Conservation (phyloP, 108 stramenopile genomes). For the Phaeodactylum tricornutum region DNA sequence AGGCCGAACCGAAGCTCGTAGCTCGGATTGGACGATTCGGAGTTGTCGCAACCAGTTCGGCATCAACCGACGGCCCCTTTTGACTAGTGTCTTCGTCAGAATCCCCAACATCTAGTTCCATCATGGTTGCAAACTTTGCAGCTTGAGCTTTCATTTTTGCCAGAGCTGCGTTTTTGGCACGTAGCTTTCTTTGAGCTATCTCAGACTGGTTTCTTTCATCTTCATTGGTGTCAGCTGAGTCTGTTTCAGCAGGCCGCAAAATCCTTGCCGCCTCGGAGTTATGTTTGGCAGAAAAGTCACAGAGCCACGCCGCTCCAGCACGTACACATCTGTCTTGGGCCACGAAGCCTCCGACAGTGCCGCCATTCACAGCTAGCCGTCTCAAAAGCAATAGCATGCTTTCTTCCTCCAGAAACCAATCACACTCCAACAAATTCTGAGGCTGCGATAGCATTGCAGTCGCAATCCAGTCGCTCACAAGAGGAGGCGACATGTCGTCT, state of each 20-base stretch:
- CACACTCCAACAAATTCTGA: slow-evolving; percentile 26
- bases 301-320: slow-evolving; percentile 71
- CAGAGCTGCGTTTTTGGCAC: slow-evolving; percentile 63
- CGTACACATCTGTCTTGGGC: slow-evolving; percentile 55
- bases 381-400: slow-evolving; percentile 40
- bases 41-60: slow-evolving; percentile 1
- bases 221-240: neutral
- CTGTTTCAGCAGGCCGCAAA: neutral
- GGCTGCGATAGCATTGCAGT: slow-evolving; percentile 46
- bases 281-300: slow-evolving; percentile 53
- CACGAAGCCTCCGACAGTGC: slow-evolving; percentile 33
- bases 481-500: slow-evolving; percentile 25
- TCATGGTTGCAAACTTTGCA: slow-evolving; percentile 62
- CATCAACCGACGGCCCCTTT: neutral
- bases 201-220: slow-evolving; percentile 26
- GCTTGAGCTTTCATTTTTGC: slow-evolving; percentile 59
- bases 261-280: slow-evolving; percentile 37
- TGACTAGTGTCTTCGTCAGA: slow-evolving; percentile 30
- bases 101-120: slow-evolving; percentile 33
- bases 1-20: slow-evolving; percentile 19
- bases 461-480: slow-evolving; percentile 55
- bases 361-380: slow-evolving; percentile 42
- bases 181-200: slow-evolving; percentile 39
- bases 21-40: slow-evolving; percentile 7
- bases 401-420: slow-evolving; percentile 64